Evolutionary conservation across 768 basidiomycete genomes (phyloP).

Genomic region (Roridomyces roridus): DNA sequence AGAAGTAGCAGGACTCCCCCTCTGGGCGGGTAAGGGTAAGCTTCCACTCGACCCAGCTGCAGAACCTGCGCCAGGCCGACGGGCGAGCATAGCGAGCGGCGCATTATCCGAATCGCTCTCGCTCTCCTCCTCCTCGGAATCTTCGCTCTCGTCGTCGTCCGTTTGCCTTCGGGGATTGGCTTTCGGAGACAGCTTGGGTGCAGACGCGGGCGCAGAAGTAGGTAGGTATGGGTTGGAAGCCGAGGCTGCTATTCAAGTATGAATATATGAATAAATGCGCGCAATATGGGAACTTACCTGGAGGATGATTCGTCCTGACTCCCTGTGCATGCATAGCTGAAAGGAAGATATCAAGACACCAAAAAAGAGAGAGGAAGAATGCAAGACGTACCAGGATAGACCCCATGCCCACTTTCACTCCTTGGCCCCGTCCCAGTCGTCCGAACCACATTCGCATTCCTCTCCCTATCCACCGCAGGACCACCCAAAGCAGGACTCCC

Average conservation of each 20-base stretch:
- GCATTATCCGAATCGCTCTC: conserved; percentile 63
- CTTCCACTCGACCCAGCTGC: conserved; percentile 47
- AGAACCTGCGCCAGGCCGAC: conserved; percentile 70
- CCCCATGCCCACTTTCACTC: neutral
- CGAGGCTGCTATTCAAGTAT: too few relatives aligned
- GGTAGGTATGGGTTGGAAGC: too few relatives aligned
- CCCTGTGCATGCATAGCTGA: too few relatives aligned
- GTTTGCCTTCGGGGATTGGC: neutral
- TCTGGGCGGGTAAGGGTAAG: too few relatives aligned
- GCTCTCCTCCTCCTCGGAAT: conserved; percentile 5
- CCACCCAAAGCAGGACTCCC: conserved; percentile 58
- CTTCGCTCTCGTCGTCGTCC: conserved; percentile 23
- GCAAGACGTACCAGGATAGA: too few relatives aligned
- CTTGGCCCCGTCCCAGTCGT: neutral
- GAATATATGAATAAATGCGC: too few relatives aligned
- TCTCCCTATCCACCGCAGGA: conserved; percentile 4
- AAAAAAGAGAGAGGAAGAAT: too few relatives aligned
- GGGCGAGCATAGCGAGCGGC: conserved; percentile 66
- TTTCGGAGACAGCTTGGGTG: neutral
- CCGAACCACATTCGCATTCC: neutral
- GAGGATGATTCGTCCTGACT: too few relatives aligned
- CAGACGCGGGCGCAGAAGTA: neutral
- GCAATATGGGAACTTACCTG: too few relatives aligned
- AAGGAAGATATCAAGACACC: too few relatives aligned
- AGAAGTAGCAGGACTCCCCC: too few relatives aligned